Conservation (phyloP, 441 rosid genomes). For the Lepidium campestre region DNA sequence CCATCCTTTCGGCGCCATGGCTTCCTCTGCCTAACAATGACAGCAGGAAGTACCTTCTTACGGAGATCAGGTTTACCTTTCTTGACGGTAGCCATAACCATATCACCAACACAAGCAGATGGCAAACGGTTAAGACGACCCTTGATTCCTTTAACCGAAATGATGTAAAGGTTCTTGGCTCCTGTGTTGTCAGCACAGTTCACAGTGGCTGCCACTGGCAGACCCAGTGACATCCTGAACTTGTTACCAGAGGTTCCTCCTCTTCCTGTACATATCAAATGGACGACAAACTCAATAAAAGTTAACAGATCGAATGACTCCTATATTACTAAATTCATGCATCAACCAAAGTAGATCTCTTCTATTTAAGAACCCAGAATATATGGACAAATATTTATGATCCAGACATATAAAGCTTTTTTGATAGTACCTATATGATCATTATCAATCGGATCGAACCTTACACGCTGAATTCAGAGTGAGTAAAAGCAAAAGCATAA, state of each 20-base stretch:
- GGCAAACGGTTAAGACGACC: conserved; percentile 69
- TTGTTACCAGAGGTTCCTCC: conserved; percentile 91
- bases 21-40: conserved; percentile 69
- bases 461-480: background rate
- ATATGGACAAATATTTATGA: background rate
- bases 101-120: conserved; percentile 72
- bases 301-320: background rate
- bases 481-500: background rate
- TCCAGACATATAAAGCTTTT: background rate
- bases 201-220: conserved; percentile 86
- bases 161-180: conserved; percentile 83
- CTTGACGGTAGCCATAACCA: conserved; percentile 83
- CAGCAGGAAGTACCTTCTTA: conserved; percentile 78
- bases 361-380: background rate
- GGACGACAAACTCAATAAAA: background rate
- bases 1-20: conserved; percentile 92
- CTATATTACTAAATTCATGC: background rate
- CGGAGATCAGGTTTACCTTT: conserved; percentile 73
- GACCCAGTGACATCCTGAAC: conserved; percentile 93
- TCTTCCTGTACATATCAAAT: conserved; percentile 12
- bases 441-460: background rate
- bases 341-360: background rate
- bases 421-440: background rate
- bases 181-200: conserved; percentile 90
- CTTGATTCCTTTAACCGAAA: conserved; percentile 76